Percentiles rank a stretch among this genome's conserved stretches.
phyloP scores from a whole-genome alignment of 2,329 filamentous ascomycete species.

The Chaetomiaceae sp. region DNA sequence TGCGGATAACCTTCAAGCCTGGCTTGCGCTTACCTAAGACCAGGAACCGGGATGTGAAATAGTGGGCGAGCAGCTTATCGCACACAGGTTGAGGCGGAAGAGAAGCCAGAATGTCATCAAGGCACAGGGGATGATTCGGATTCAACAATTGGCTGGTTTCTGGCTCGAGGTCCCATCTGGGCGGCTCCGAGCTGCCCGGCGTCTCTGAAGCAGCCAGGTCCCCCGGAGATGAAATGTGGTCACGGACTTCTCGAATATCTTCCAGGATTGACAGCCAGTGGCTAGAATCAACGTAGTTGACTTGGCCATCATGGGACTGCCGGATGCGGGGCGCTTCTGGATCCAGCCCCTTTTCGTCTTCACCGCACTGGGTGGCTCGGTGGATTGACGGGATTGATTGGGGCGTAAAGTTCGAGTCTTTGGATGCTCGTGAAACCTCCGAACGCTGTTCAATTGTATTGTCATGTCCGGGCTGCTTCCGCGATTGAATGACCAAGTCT shows the following conservation, averaged over 20 bases:
- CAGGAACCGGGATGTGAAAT: constrained; percentile 25
- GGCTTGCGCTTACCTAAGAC: constrained; percentile 21
- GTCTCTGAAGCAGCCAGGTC: not conserved
- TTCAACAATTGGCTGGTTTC: not conserved
- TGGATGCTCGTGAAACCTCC: not conserved
- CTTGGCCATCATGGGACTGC: constrained; percentile 1
- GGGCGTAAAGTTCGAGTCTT: no score
- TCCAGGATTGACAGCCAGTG: constrained; percentile 5
- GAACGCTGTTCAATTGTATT: not conserved
- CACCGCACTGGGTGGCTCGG: not conserved
- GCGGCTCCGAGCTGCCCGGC: not conserved
- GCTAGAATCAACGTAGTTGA: not conserved
- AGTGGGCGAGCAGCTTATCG: constrained; percentile 28
- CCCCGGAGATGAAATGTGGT: constrained; percentile 1
- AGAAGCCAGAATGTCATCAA: not conserved
- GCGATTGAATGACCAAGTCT: not conserved
- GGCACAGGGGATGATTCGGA: not conserved
- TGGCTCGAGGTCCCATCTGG: not conserved
- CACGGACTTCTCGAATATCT: constrained; percentile 3
- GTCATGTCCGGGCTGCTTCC: not conserved
- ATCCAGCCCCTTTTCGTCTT: not conserved
- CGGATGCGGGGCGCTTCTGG: constrained; percentile 2
- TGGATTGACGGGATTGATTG: not conserved
- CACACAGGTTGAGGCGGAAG: not conserved
- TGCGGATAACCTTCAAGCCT: no score